Evolutionary conservation across 345 rosid species (phyloP), one percentile per base, ranked within the genome.

Genomic region (Gossypium rotundifolium): DNA sequence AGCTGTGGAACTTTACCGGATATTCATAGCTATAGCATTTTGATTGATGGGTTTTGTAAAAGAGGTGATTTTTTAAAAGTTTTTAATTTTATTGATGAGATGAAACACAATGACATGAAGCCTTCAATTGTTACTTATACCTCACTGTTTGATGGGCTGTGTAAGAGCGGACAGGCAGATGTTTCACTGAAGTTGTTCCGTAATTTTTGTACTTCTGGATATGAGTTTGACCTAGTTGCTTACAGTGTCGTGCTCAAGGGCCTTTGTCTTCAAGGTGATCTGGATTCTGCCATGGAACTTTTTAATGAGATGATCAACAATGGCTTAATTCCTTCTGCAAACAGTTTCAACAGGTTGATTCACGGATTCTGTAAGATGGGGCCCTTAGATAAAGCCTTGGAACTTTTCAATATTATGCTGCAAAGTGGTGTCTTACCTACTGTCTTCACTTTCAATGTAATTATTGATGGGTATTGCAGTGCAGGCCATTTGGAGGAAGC

Each of bases 11-110:
- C 81, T 65, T 60, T 72, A 10, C 86, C 86, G 18, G 88, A 81
- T 80, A 71, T 60, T 70, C 83, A 84, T 75, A 87, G 86, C 81
- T 88, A 84, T 74, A 79, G 89, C 71, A 81, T 84, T 72, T 78
- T 87, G 77, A 64, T 87, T 82, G 82, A 85, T 65, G 88, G 82
- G 23, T 85, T 83, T 74, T 83, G 88, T 79, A 83, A 81, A 71
- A 38, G 66, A 3, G 92, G 90, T 10, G 67, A 85, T 68, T 27
- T 78, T 10, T 77, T 78, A 45, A 81, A 79, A 71, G 85, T 80
- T 81, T 44, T 76, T 2, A 8, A 73, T 63, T 79, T 88, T 74
- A 77, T 86, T 20, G 60, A 20, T 11, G 60, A 55, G 60, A 20
- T 55, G 60, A 22, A 18, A 55, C 60, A 18, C 9, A 55, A 55